Percentiles rank a stretch among this genome's conserved stretches.
Evolutionary conservation across 176 grass and related monocot genomes (phyloP).

Genomic region (Pontederia paniculata): DNA sequence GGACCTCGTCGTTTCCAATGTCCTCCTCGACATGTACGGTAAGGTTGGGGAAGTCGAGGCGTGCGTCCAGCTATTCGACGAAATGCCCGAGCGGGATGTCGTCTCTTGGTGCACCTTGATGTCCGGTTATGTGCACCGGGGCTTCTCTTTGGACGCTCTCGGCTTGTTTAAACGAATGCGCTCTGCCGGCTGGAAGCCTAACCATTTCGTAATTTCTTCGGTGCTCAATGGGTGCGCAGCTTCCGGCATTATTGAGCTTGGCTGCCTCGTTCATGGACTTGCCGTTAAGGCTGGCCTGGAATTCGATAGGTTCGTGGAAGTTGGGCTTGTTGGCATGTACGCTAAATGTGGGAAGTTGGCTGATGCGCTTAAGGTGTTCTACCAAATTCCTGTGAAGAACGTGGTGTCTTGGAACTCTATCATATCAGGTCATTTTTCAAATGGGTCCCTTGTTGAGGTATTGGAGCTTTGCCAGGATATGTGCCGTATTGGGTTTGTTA

Average conservation of each 20-base stretch:
- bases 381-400: slow-evolving; percentile 65
- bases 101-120: slow-evolving; percentile 77
- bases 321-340: slow-evolving; percentile 66
- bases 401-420: slow-evolving; percentile 77
- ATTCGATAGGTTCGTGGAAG: slow-evolving; percentile 64
- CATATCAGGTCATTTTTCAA: slow-evolving; percentile 60
- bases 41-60: slow-evolving; percentile 38
- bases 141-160: slow-evolving; percentile 34
- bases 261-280: slow-evolving; percentile 60
- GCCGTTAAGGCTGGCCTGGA: slow-evolving; percentile 48
- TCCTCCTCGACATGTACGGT: slow-evolving; percentile 66
- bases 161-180: slow-evolving; percentile 38
- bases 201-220: slow-evolving; percentile 57
- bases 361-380: slow-evolving; percentile 49
- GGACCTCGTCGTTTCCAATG: slow-evolving; percentile 57
- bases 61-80: slow-evolving; percentile 52
- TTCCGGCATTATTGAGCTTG: slow-evolving; percentile 46
- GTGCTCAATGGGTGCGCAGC: slow-evolving; percentile 47
- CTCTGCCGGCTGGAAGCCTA: slow-evolving; percentile 35
- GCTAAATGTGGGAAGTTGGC: slow-evolving; percentile 66
- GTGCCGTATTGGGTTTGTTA: slow-evolving; percentile 55
- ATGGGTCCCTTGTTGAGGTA: slow-evolving; percentile 35
- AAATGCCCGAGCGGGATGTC: slow-evolving; percentile 64
- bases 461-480: slow-evolving; percentile 47
- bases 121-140: slow-evolving; percentile 33